phyloP scores from a whole-genome alignment of 495 filamentous ascomycete genomes.

The Wilcoxina mikolae region DNA sequence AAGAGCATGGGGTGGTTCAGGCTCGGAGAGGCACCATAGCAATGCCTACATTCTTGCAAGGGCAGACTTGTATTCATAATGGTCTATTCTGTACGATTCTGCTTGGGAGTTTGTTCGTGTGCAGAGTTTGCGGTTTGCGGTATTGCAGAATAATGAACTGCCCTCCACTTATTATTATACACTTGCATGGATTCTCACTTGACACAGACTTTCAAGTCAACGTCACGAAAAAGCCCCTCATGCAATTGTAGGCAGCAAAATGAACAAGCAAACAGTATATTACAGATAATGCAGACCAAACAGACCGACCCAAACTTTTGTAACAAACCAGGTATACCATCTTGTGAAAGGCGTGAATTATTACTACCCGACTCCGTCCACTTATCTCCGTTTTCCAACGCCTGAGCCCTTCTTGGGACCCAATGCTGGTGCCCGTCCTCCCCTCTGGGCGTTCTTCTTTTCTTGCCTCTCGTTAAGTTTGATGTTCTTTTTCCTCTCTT shows the following conservation, averaged over 20 bases:
- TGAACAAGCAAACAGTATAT: not conserved
- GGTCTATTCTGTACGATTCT: too few species aligned
- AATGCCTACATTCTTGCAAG: too few species aligned
- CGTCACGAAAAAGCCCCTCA: not conserved
- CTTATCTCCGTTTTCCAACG: slow-evolving; percentile 14
- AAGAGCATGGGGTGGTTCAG: not conserved
- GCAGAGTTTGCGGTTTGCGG: too few species aligned
- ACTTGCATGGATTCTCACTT: too few species aligned
- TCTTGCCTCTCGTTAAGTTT: slow-evolving; percentile 56
- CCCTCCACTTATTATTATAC: too few species aligned
- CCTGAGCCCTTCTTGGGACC: slow-evolving; percentile 14
- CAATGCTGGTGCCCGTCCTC: slow-evolving; percentile 29
- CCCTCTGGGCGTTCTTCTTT: slow-evolving; percentile 50
- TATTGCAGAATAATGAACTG: too few species aligned
- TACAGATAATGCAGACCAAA: not conserved
- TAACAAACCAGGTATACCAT: not conserved
- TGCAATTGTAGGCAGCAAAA: not conserved
- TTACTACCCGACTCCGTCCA: not conserved
- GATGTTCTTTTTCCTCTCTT: slow-evolving; percentile 49
- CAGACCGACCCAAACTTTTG: not conserved
- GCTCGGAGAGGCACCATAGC: too few species aligned
- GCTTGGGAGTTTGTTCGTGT: too few species aligned
- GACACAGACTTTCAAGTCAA: not conserved
- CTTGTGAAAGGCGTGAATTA: not conserved
- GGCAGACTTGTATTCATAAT: too few species aligned